These are phyloP conservation scores for Lactifluus rugatus DNA, from an alignment of 768 basidiomycete genomes.

Conservation along the genomic window DNA sequence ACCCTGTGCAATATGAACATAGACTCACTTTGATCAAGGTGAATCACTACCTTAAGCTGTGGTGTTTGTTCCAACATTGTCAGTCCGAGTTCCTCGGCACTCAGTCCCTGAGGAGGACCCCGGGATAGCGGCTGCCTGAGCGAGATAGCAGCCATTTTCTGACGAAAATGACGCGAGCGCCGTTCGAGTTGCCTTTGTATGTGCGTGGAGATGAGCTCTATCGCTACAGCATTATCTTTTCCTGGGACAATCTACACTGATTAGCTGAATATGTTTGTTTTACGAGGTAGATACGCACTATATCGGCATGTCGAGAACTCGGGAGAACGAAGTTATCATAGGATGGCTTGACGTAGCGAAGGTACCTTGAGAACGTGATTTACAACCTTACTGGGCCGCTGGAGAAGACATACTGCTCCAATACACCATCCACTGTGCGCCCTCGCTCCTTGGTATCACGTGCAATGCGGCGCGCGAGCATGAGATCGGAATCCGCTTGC, in stretches of 20 bases:
- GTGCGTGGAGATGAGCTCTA: slow-evolving; percentile 89
- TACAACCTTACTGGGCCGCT: background rate
- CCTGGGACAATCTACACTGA: slow-evolving; percentile 87
- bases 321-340: slow-evolving; percentile 93
- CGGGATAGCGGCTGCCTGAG: slow-evolving; percentile 21
- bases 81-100: slow-evolving; percentile 40
- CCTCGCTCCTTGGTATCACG: slow-evolving; percentile 86
- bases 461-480: slow-evolving; percentile 88
- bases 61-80: slow-evolving; percentile 66
- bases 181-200: slow-evolving; percentile 76
- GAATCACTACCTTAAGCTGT: slow-evolving; percentile 56
- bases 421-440: slow-evolving; percentile 72
- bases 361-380: slow-evolving; percentile 45
- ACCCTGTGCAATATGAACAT: slow-evolving; percentile 40
- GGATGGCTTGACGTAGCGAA: slow-evolving; percentile 90
- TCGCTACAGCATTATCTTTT: slow-evolving; percentile 78
- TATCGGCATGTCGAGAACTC: slow-evolving; percentile 79
- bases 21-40: background rate
- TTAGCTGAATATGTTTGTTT: background rate
- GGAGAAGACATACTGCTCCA: slow-evolving; percentile 60
- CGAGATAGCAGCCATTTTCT: slow-evolving; percentile 50
- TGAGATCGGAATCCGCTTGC: slow-evolving; percentile 90
- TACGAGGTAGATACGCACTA: slow-evolving; percentile 37
- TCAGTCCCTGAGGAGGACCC: slow-evolving; percentile 12
- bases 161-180: slow-evolving; percentile 62